Evolutionary conservation across 208 protist genomes (phyloP).

Genomic region (Porcisia deanei): DNA sequence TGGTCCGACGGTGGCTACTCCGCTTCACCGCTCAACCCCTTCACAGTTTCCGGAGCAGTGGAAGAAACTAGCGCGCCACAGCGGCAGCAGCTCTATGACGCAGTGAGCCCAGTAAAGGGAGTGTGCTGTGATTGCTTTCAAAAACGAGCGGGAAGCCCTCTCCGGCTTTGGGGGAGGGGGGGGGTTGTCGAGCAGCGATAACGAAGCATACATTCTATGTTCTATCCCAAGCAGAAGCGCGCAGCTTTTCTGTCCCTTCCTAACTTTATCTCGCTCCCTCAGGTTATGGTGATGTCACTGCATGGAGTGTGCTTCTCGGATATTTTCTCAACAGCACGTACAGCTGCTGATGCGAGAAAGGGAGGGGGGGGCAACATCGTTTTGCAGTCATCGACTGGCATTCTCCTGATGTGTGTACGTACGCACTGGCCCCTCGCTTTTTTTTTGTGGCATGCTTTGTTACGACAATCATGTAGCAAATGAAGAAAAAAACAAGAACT

Average conservation of each 20-base stretch:
- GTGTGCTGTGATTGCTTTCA: neutral
- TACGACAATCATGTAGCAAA: neutral
- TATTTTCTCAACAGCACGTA: neutral
- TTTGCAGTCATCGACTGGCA: neutral
- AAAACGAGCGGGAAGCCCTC: neutral
- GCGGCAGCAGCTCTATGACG: neutral
- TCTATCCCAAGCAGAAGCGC: neutral
- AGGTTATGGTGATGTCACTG: neutral
- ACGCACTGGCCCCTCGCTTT: no score
- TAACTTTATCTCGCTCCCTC: neutral
- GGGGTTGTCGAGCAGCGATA: neutral
- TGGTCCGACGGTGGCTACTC: conserved; percentile 49
- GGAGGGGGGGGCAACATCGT: neutral
- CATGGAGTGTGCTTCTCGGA: no score
- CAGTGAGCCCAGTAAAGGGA: neutral
- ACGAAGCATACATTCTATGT: neutral
- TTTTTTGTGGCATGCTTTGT: neutral
- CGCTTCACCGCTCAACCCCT: conserved; percentile 65
- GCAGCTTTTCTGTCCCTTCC: neutral
- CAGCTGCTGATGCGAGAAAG: neutral
- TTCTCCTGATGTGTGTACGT: neutral
- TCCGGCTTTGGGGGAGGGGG: no score
- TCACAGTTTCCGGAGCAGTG: conserved; percentile 83
- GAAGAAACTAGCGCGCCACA: conserved; percentile 51
- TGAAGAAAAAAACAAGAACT: neutral